Evolutionary conservation across 2,329 filamentous ascomycete genomes (phyloP).

Genomic region (Verticillium alfalfae): DNA sequence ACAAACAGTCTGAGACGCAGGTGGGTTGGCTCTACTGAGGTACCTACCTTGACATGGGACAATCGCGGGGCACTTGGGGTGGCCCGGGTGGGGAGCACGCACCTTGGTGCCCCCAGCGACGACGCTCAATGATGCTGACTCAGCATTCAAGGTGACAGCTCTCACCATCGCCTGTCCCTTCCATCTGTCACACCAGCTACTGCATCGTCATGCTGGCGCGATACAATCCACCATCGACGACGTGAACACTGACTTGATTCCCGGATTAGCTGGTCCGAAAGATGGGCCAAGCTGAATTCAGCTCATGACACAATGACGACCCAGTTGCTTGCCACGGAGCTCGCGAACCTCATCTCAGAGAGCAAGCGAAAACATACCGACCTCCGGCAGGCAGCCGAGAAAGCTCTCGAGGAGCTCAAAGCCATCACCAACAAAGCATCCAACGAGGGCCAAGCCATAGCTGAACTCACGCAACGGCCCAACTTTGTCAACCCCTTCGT

Average conservation of each 20-base stretch:
- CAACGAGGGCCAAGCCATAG: conserved; percentile 68
- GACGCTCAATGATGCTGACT: neutral
- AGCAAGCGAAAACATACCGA: conserved; percentile 93
- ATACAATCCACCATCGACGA: neutral
- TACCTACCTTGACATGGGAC: neutral
- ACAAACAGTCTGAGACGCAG: neutral
- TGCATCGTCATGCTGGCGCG: neutral
- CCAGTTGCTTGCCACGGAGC: conserved; percentile 81
- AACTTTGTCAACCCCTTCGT: conserved; percentile 92
- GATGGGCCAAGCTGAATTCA: conserved; percentile 4
- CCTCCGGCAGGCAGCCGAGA: conserved; percentile 87
- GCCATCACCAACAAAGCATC: conserved; percentile 54
- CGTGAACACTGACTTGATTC: neutral
- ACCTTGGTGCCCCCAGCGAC: neutral
- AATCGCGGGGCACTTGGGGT: neutral
- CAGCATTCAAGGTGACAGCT: neutral
- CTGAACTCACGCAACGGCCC: conserved; percentile 76
- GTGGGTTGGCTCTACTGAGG: neutral
- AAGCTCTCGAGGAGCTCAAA: conserved; percentile 86
- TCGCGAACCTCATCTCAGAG: conserved; percentile 88
- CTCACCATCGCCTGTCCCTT: neutral
- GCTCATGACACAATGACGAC: conserved; percentile 66
- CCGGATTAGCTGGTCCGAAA: neutral
- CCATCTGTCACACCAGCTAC: neutral
- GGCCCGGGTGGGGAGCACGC: neutral